Percentiles rank a stretch among this genome's conserved stretches.
Evolutionary conservation across 2,329 filamentous ascomycete genomes (phyloP).

Genomic region (Chaetomiaceae sp.): DNA sequence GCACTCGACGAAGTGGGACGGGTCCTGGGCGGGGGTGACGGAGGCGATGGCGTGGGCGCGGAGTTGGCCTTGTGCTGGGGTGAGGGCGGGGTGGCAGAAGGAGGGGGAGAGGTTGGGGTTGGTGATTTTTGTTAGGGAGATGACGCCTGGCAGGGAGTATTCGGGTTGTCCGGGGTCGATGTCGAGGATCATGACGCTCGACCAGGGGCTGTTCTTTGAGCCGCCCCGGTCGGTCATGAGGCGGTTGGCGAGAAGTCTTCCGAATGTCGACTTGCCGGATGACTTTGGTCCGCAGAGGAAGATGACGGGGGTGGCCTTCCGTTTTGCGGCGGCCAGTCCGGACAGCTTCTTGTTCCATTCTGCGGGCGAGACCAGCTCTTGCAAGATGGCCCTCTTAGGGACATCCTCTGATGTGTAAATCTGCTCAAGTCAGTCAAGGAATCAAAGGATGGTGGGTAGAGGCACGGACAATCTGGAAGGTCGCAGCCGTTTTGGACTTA

Average conservation of each 20-base stretch:
- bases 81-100: conserved; percentile 55
- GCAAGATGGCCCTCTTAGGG: conserved; percentile 46
- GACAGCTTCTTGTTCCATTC: conserved; percentile 60
- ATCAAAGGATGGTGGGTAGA: conserved; percentile 2
- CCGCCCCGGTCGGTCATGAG: conserved; percentile 48
- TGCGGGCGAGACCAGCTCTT: conserved; percentile 52
- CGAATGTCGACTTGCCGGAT: conserved; percentile 73
- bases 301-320: conserved; percentile 36
- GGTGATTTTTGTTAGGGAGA: conserved; percentile 61
- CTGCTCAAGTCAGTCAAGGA: conserved; percentile 35
- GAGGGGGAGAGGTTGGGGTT: conserved; percentile 61
- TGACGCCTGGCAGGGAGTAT: conserved; percentile 63
- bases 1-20: conserved; percentile 62
- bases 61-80: conserved; percentile 40
- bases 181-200: conserved; percentile 59
- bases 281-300: conserved; percentile 67
- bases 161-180: conserved; percentile 76
- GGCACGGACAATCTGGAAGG: conserved; percentile 49
- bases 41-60: conserved; percentile 64
- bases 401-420: conserved; percentile 50
- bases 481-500: conserved; percentile 30
- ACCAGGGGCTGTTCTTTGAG: conserved; percentile 27
- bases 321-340: conserved; percentile 37
- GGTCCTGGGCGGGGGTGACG: conserved; percentile 60
- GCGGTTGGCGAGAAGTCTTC: conserved; percentile 61